Percentiles rank a stretch among this genome's conserved stretches.
Conservation (phyloP, 2,329 filamentous ascomycete species). For the Diaporthe velutina region DNA sequence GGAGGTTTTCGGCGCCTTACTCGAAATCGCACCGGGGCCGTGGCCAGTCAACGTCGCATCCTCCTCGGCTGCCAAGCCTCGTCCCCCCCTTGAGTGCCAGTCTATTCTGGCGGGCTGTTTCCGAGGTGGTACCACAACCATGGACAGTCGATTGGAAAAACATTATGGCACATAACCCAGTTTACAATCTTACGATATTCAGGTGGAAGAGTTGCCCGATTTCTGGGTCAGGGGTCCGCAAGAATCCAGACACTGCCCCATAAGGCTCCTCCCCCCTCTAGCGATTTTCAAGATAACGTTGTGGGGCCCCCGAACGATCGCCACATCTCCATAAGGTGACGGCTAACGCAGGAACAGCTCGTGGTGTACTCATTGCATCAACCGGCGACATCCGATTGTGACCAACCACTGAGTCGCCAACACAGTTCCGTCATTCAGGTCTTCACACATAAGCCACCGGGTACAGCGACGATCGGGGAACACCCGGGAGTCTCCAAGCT, state of each 20-base stretch:
- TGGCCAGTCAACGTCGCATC: conserved; percentile 11
- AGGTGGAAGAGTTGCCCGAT: not conserved
- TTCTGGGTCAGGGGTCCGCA: not conserved
- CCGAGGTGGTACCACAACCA: conserved; percentile 23
- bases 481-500: not conserved
- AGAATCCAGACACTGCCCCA: not conserved
- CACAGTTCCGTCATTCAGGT: not conserved
- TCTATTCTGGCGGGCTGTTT: not conserved
- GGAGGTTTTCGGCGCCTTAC: conserved; percentile 14
- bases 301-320: conserved; percentile 12
- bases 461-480: not conserved
- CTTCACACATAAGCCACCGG: conserved; percentile 13
- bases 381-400: conserved; percentile 10
- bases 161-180: not conserved
- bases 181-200: conserved; percentile 10
- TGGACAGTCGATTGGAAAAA: not conserved
- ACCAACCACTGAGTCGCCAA: not conserved
- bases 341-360: conserved; percentile 10
- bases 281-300: conserved; percentile 8
- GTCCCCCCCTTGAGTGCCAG: not conserved
- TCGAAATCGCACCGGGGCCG: conserved; percentile 13
- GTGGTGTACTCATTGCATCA: not conserved
- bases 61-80: conserved; percentile 3
- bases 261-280: not conserved
- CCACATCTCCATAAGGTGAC: not conserved